Conservation (phyloP, 1,284 basidiomycete species). For the Microbotryum violaceum region DNA sequence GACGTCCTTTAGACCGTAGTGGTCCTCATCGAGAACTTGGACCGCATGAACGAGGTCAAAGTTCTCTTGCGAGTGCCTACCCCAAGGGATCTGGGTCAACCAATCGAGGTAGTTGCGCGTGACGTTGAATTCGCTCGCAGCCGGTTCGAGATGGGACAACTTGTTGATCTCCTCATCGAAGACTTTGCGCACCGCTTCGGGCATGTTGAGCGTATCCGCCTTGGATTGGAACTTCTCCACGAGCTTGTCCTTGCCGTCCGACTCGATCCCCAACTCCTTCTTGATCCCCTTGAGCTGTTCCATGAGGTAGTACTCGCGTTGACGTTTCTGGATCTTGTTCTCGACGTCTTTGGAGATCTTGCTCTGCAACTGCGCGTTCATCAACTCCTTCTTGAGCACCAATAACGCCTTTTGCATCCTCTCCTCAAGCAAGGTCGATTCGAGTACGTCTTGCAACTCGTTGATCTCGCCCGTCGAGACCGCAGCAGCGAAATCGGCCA, state of each 20-base stretch:
- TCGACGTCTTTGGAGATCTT: slow-evolving; percentile 94
- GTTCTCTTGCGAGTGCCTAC: slow-evolving; percentile 87
- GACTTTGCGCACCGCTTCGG: slow-evolving; percentile 81
- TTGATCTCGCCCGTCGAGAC: slow-evolving; percentile 84
- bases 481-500: slow-evolving; percentile 96
- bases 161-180: slow-evolving; percentile 96
- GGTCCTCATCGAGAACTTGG: slow-evolving; percentile 85
- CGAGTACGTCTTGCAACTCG: slow-evolving; percentile 90
- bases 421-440: slow-evolving; percentile 78
- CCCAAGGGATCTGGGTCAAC: slow-evolving; percentile 96
- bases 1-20: slow-evolving; percentile 91
- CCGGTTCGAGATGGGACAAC: slow-evolving; percentile 75
- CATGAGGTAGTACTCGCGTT: slow-evolving; percentile 96
- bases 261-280: slow-evolving; percentile 95
- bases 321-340: slow-evolving; percentile 91
- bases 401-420: slow-evolving; percentile 81
- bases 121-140: slow-evolving; percentile 80
- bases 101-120: slow-evolving; percentile 94
- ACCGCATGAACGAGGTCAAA: slow-evolving; percentile 80
- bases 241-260: slow-evolving; percentile 94
- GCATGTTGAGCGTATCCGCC: slow-evolving; percentile 81
- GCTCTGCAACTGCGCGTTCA: slow-evolving; percentile 91
- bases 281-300: slow-evolving; percentile 99
- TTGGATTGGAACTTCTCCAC: slow-evolving; percentile 94
- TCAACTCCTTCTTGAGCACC: slow-evolving; percentile 95